phyloP scores from a whole-genome alignment of 2,329 filamentous ascomycete genomes.

The Aspergillus pseudonomiae region DNA sequence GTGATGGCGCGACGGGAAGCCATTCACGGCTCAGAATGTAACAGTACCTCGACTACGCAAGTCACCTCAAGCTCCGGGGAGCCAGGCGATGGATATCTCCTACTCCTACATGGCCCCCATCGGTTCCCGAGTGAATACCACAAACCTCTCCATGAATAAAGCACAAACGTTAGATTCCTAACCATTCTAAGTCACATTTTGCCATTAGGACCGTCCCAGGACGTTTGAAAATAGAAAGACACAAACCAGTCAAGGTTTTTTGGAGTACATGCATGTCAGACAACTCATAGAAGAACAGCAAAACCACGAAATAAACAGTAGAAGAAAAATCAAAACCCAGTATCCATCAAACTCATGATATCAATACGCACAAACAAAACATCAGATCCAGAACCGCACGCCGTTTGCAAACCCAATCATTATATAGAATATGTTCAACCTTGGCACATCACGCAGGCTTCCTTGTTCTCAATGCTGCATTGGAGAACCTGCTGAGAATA shows the following conservation, averaged over 20 bases:
- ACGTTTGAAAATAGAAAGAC: background rate
- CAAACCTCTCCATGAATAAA: background rate
- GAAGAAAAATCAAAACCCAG: conserved; percentile 1
- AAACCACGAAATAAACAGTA: conserved; percentile 6
- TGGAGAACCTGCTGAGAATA: conserved; percentile 89
- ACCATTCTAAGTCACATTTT: conserved; percentile 9
- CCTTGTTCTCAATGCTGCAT: conserved; percentile 97
- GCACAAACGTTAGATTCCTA: conserved; percentile 1
- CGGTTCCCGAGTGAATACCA: background rate
- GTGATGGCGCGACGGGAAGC: background rate
- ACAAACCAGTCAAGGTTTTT: background rate
- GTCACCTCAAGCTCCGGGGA: background rate
- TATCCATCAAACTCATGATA: conserved; percentile 40
- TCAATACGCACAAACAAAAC: conserved; percentile 19
- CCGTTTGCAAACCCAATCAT: conserved; percentile 1
- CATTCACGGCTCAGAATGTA: background rate
- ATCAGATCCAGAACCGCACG: background rate
- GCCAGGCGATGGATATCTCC: background rate
- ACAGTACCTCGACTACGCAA: background rate
- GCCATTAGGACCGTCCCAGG: background rate
- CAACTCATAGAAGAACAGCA: conserved; percentile 15
- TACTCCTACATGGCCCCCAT: background rate
- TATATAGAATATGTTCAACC: conserved; percentile 59
- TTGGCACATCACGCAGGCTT: conserved; percentile 96
- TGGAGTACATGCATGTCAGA: background rate